Conservation (phyloP, 2,329 filamentous ascomycete genomes). For the Sporothrix schenckii region DNA sequence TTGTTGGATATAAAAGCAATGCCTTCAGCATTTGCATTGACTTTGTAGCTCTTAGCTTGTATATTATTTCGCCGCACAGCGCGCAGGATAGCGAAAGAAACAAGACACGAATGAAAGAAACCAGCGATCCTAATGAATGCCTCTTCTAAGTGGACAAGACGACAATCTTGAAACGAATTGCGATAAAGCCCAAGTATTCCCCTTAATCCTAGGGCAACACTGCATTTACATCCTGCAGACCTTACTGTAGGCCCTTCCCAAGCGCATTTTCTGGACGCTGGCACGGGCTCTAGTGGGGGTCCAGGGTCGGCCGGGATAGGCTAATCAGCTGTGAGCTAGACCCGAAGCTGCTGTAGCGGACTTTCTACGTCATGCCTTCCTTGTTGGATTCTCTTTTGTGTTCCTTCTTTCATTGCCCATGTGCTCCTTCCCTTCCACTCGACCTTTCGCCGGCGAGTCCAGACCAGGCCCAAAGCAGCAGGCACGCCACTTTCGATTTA, state of each 20-base stretch:
- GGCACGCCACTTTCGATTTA: conserved; percentile 24
- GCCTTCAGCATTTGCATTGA: neutral
- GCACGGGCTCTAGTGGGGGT: neutral
- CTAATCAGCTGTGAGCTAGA: neutral
- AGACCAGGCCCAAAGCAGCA: conserved; percentile 15
- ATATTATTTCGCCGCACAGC: neutral
- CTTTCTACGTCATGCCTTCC: conserved; percentile 29
- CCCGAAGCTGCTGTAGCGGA: conserved; percentile 13
- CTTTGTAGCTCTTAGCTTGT: neutral
- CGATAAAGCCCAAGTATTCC: no score
- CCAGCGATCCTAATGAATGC: neutral
- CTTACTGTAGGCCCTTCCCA: neutral
- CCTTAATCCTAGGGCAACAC: no score
- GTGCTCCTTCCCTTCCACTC: neutral
- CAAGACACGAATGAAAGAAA: conserved; percentile 4
- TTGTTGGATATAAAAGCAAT: conserved; percentile 16
- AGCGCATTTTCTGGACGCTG: conserved; percentile 1
- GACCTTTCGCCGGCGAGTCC: conserved; percentile 14
- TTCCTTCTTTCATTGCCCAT: no score
- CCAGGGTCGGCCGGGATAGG: neutral
- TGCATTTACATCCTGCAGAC: no score
- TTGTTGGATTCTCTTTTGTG: neutral
- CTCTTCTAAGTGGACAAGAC: neutral
- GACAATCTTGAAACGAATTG: neutral
- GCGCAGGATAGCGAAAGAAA: conserved; percentile 17